Evolutionary conservation across 2,329 filamentous ascomycete genomes (phyloP), one percentile per base, ranked within the genome.

Genomic region (Verticillium tricorpus): DNA sequence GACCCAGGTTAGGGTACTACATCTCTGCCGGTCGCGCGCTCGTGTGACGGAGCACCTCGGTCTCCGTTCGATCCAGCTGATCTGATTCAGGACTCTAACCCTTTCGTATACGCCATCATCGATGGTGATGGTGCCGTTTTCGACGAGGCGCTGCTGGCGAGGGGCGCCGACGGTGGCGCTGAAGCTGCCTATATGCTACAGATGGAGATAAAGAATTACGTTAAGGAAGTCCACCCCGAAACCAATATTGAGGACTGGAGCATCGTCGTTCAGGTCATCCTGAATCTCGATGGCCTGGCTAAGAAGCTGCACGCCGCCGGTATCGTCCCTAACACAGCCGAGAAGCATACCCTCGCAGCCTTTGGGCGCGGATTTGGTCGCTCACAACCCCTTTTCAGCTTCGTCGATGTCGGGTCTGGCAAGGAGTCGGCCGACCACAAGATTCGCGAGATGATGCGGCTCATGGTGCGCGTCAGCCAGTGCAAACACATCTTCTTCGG

Each of bases 61-160:
- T 54, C 4, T 7, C n/a, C 28, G 3, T 28, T 25, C 15, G 22
- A 32, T 14, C 54, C 22, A 7, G 22, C 54, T 56, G 11, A 56
- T 25, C 22, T 19, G 8, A 17, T 5, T 11, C 60, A 75, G 72
- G 72, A 76, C 57, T 69, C 71, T 31, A 68, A 68, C 17, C 67
- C 70, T 0, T 74, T 76, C 39, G 73, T 71, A 11, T 72, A 70
- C 40, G 70, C 71, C 31, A 69, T 75, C 54, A 69, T 76, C 22
- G 74, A 76, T 31, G 74, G 74, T 17, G 74, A 76, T 35, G 74
- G 74, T 2, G 72, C 72, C 14, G 63, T 74, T 19, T 76, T 76
- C 55, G 67, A 67, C 22, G 72, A 75, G 14, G 69, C 71, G 4
- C 66, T 73, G 34, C 69, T 75, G 28, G 66, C 63, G 25, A 63